Conservation (phyloP, 129 eudicot genomes). For the Rutidosis leptorrhynchoides region DNA sequence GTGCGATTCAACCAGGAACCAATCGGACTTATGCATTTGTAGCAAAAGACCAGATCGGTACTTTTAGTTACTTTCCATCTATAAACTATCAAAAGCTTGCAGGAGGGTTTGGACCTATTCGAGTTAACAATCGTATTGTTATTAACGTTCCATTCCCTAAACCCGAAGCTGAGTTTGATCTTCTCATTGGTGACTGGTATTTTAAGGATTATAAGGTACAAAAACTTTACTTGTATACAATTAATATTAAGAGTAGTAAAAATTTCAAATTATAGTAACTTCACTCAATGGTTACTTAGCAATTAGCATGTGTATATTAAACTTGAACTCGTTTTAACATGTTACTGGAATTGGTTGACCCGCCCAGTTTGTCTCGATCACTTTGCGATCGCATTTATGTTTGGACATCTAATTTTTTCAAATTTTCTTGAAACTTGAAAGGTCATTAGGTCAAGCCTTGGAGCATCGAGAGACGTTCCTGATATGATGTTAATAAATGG, state of each 20-base stretch:
- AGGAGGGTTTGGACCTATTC: conserved; percentile 75
- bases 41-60: conserved; percentile 67
- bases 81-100: conserved; percentile 58
- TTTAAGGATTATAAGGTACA: conserved; percentile 46
- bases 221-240: background rate
- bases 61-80: conserved; percentile 62
- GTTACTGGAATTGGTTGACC: background rate
- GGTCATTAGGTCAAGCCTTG: conserved; percentile 33
- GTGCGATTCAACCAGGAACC: conserved; percentile 62
- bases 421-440: conserved; percentile 18
- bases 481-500: conserved; percentile 66
- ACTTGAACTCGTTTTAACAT: background rate
- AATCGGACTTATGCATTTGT: conserved; percentile 77
- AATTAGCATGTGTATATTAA: too few species aligned
- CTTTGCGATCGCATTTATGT: background rate
- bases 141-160: conserved; percentile 67
- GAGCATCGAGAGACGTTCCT: conserved; percentile 36
- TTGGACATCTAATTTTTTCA: background rate
- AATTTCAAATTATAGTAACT: background rate
- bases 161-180: conserved; percentile 82
- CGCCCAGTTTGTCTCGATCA: background rate
- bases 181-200: conserved; percentile 72
- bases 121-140: conserved; percentile 69
- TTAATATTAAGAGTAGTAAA: background rate
- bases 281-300: too few species aligned